Base-by-base conservation (phyloP, 2,329 filamentous ascomycete genomes). In the Fusarium penzigii region DNA sequence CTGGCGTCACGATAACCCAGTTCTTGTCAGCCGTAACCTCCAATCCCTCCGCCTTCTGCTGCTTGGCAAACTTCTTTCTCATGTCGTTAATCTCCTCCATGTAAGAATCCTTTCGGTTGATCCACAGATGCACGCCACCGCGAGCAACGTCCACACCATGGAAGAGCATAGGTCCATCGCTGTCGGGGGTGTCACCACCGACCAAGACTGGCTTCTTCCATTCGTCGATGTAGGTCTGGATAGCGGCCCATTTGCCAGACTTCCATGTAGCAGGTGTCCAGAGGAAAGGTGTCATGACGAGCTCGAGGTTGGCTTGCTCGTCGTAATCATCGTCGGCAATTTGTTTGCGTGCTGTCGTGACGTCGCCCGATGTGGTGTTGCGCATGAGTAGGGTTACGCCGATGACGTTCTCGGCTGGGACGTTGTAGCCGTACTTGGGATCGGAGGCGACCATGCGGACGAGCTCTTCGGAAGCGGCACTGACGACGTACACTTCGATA, bases 401-500 rank as follows among this genome's bases (percentile, higher is more conserved):
- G 17, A 77, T 75, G 36, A 77, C 72, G 45, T 76, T 76, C 51
- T 77, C 64, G 2, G 74, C 63, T 32, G 68, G 68, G 6, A 77
- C 72, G 52, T 77, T 75, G 66, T 77, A 77, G 42, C 74, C 75
- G 44, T 77, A 77, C 52, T 68, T 68, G 8, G 73, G 72, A 50
- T 77, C 75, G 2, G 72, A 67, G n/a, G 70, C 74, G 1, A 77
- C 72, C 72, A 77, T 75, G 46, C 75, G 71, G 14, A 77, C 75
- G 8, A 77, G 66, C 58, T 77, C 75, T 54, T 77, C 75, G n/a
- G 67, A 66, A 1, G 75, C 60, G 6, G 75, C 75, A 17, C 65
- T 74, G 39, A 77, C 57, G 17, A 77, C 69, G 52, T 77, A 77
- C 17, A 77, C 74, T 3, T 69, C 68, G 39, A 77, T 77, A 17